Evolutionary conservation across 2,329 filamentous ascomycete species (phyloP), one percentile per base, ranked within the genome.

Genomic region (Apiospora sp.): DNA sequence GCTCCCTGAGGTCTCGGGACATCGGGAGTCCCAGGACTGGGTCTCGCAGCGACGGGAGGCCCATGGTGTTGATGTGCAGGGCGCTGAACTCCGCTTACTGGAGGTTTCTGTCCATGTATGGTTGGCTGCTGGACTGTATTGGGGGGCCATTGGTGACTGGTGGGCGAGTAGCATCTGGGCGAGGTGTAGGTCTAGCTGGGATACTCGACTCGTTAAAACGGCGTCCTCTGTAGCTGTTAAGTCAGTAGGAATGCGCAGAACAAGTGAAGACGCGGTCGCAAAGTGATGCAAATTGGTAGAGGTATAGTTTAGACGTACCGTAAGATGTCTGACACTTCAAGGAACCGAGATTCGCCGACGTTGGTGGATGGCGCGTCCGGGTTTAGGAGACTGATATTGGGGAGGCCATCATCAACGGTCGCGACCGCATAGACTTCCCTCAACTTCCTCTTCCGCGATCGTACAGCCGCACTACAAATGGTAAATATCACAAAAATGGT

Each of bases 401-500:
- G 89, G 78, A 91, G 86, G 82, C 86, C 85, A 83, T 90, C 87
- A 80, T 87, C 84, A 83, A 92, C 90, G 83, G 92, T 93, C 87
- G 93, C 92, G 88, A 93, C 90, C 78, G 89, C 88, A 87, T 93
- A 97, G 79, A 98, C 89, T 86, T 96, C 93, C 83, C 92, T 92
- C 82, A 98, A 89, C 88, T 97, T 97, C 84, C 94, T 92, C 90
- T 97, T 96, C 84, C 94, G 93, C 88, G 93, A 94, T 84, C 88
- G 89, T 87, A 93, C 90, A 89, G 92, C 92, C 89, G 89, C 87
- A 85, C 91, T 93, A 81, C 73, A 77, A 74, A 75, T 34, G 54
- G 81, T 89, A 75, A 90, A 83, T 79, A 87, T 72, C 73, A 74
- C 79, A 70, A 84, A 85, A 83, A 79, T 78, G 71, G 81, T 76